A percentile compares a stretch with the other conserved stretches of the same genome.
These are phyloP conservation scores for Apiospora koreana DNA, from an alignment of 2,329 filamentous ascomycete species.

Conservation along the genomic window DNA sequence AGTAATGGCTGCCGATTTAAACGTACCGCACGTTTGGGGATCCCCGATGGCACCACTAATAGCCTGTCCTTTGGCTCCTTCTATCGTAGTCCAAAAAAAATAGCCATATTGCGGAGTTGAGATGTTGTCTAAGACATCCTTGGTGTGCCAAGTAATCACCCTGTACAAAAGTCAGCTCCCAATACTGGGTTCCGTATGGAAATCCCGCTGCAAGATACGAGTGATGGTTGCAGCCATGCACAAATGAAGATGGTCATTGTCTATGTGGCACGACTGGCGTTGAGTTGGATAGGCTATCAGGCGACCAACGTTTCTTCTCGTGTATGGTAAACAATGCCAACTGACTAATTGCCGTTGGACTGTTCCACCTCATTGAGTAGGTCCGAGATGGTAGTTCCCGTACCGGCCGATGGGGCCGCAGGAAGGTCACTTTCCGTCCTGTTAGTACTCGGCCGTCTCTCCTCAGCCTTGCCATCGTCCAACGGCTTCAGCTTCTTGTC, in stretches of 20 bases:
- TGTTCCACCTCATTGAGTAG: conserved; percentile 8
- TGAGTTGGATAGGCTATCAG: neutral
- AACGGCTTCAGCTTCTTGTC: conserved; percentile 11
- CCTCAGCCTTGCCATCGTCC: neutral
- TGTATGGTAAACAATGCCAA: neutral
- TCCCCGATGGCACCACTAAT: neutral
- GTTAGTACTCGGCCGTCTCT: neutral
- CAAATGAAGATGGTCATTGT: neutral
- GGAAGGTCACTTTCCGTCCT: neutral
- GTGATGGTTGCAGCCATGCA: neutral
- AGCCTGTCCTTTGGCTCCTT: neutral
- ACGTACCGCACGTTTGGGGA: neutral
- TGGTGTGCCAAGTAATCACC: neutral
- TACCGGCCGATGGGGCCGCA: conserved; percentile 6
- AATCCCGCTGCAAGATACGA: neutral
- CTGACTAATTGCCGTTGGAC: conserved; percentile 8
- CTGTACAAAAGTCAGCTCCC: neutral
- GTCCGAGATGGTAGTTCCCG: conserved; percentile 10
- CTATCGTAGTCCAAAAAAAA: neutral
- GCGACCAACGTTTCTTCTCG: neutral
- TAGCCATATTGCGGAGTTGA: neutral
- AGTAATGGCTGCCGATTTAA: neutral
- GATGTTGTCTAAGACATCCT: neutral
- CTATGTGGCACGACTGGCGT: neutral
- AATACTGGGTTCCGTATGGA: neutral